Base-by-base conservation (phyloP, 208 protist species). In the Trypanosoma avium region DNA sequence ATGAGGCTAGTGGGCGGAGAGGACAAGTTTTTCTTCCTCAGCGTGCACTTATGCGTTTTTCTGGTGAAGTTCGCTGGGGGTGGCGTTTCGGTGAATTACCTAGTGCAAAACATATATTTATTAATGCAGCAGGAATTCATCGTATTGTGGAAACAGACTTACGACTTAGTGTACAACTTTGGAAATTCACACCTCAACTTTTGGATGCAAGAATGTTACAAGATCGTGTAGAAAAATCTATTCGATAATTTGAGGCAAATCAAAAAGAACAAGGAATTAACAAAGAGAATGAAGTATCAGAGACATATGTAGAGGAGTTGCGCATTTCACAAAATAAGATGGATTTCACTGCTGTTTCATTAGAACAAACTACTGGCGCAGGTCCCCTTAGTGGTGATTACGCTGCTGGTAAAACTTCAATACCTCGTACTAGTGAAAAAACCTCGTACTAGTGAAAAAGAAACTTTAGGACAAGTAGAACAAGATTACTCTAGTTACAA, bases 21-120 rank as follows among this genome's bases (percentile, higher is more conserved):
- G 90, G 90, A 10, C 72, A 88, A 61, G 86, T 84, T 24, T 75
- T 77, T 35, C 62, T 95, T 0, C 90, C 90, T 0, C 70, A 83
- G 26, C 76, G 90, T 17, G 70, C 86, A 15, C 53, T 93, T 1
- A 77, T 93, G 81, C 50, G 54, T n/a, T 80, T 84, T 43, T 88
- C 84, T 0, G 90, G 78, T n/a, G 90, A 95, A 75, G 73, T 72
- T 4, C 81, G 90, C 3, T 95, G 90, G 86, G 90, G 90, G 10
- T 93, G 88, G 45, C 84, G 90, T 27, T 88, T 91, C 40, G 90
- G 90, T 8, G 86, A 95, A 62, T 45, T 40, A 24, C 69, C 75
- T 1, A 77, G 81, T 26, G 73, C 79, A 22, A 38, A 30, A 30
- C 83, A 91, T 73, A 76, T 70, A 8, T 95, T 89, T 72, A 48